These are phyloP conservation scores for Panaeolus cyanescens DNA, from an alignment of 768 basidiomycete species.

Conservation along the genomic window DNA sequence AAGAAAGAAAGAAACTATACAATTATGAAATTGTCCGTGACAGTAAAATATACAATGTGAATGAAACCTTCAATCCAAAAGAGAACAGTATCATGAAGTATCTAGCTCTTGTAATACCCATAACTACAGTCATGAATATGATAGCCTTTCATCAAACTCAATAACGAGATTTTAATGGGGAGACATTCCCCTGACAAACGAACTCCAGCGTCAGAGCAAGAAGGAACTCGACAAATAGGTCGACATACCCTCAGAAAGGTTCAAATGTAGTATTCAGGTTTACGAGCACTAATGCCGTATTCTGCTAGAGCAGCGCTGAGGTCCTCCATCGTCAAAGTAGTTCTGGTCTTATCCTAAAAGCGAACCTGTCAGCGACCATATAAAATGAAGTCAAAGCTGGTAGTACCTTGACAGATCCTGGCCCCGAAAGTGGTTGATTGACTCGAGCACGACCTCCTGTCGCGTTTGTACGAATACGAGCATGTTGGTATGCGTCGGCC, in stretches of 20 bases:
- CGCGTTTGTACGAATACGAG: constrained; percentile 91
- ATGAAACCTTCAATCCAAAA: background rate
- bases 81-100: too few relatives aligned
- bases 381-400: constrained; percentile 16
- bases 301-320: constrained; percentile 90
- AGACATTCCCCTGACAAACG: too few relatives aligned
- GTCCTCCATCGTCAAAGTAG: constrained; percentile 97
- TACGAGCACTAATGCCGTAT: constrained; percentile 92
- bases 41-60: background rate
- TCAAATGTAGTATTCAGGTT: constrained; percentile 92
- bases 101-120: too few relatives aligned
- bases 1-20: background rate
- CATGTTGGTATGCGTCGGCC: constrained; percentile 96
- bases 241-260: background rate
- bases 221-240: too few relatives aligned
- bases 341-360: constrained; percentile 82
- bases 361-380: constrained; percentile 3
- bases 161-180: too few relatives aligned
- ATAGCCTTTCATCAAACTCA: too few relatives aligned
- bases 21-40: background rate
- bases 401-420: constrained; percentile 63
- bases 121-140: too few relatives aligned
- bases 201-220: too few relatives aligned
- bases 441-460: constrained; percentile 69
- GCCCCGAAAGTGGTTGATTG: constrained; percentile 56